Base-by-base conservation (phyloP, 805 yeast genomes). In the Candida ponderosae region DNA sequence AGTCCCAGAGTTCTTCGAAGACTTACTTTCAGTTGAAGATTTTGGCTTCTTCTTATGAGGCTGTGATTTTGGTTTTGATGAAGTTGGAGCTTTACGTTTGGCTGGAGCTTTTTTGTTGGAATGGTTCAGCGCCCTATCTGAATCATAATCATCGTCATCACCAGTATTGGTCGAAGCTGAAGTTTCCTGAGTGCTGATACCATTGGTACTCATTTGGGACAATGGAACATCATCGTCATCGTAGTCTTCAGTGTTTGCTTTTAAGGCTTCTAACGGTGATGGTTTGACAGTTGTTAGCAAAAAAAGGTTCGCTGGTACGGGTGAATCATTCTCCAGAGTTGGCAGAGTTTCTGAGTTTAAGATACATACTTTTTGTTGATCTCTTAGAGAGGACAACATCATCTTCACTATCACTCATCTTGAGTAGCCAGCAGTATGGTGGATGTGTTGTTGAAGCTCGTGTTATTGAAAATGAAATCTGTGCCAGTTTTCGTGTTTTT, bases 371-470 rank as follows among this genome's bases (percentile, higher is more conserved):
- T 35, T 33, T 47, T 24, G 28, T 7, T 14, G 18, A 29, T 40
- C 55, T 45, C 30, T 47, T 48, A 8, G 55, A 39, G 13, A 53
- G 48, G 7, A 42, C 57, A 15, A 58, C 39, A 31, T 56, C 63
- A 32, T 57, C 62, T n/a, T 61, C 66, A 5, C 54, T 50, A 32
- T 54, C 55, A 30, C 48, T 50, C 53, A 51, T 51, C 9, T 6
- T 11, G 19, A n/a, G n/a, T n/a, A n/a, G n/a, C n/a, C n/a, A 21
- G 24, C 24, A 21, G 10, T 21, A 10, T 7, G 10, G 7, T 21
- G 24, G 10, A 8, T 8, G 24, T 21, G 24, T 21, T 8, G 10
- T 24, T 24, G n/a, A 24, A 24, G 6, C 13, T 24, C n/a, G 14
- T 24, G 24, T 21, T n/a, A n/a, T n/a, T n/a, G n/a, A n/a, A n/a